Conservation (phyloP, 2,329 filamentous ascomycete species). For the Fusarium chaquense region DNA sequence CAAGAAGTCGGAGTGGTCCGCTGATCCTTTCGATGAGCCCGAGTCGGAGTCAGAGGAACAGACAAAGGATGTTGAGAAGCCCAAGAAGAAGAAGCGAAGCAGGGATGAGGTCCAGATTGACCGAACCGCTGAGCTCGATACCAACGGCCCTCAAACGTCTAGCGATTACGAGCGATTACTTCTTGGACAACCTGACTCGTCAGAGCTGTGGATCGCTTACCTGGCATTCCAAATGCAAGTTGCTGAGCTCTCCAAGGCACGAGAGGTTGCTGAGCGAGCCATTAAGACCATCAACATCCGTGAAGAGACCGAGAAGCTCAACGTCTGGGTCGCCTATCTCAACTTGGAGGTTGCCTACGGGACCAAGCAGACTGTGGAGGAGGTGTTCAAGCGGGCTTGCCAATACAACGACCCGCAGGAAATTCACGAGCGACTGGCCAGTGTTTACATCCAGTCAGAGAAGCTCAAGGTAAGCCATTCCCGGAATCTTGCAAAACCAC, state of each 20-base stretch:
- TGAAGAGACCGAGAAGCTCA: conserved; percentile 92
- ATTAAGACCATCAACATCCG: conserved; percentile 91
- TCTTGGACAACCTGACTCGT: conserved; percentile 92
- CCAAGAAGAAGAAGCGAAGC: conserved; percentile 75
- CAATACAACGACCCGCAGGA: conserved; percentile 94
- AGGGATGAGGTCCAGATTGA: conserved; percentile 86
- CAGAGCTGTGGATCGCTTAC: conserved; percentile 92
- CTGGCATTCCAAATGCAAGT: conserved; percentile 99
- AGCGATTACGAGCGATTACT: conserved; percentile 95
- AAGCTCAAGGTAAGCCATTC: conserved; percentile 77
- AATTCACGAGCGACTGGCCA: conserved; percentile 88
- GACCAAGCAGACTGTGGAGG: conserved; percentile 82
- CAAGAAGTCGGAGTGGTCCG: conserved; percentile 92
- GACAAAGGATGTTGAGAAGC: conserved; percentile 51
- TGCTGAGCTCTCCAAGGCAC: conserved; percentile 87
- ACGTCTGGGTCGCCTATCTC: conserved; percentile 93
- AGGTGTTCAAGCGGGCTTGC: conserved; percentile 90
- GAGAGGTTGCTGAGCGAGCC: conserved; percentile 90
- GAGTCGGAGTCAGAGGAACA: conserved; percentile 62
- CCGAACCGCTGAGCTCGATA: conserved; percentile 90
- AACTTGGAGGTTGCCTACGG: conserved; percentile 95
- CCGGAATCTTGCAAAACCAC: background rate
- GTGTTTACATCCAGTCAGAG: conserved; percentile 93
- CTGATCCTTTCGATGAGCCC: conserved; percentile 72
- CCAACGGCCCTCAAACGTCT: conserved; percentile 86